Conservation (phyloP, 2,329 filamentous ascomycete genomes). For the Nemania sp. region DNA sequence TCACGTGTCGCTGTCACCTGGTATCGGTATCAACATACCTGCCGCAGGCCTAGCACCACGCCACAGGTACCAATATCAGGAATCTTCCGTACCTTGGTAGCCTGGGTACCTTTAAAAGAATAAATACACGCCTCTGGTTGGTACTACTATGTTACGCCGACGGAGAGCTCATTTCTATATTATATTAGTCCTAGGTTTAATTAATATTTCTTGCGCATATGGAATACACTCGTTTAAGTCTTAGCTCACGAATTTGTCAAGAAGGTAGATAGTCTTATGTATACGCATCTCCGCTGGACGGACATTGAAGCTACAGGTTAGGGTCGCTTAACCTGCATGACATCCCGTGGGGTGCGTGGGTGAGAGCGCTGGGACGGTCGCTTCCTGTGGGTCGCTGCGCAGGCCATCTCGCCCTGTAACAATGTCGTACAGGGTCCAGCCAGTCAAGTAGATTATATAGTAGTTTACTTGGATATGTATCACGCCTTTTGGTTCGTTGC, state of each 20-base stretch:
- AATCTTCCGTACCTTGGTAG: neutral
- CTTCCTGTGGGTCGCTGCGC: constrained; percentile 26
- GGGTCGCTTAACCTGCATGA: constrained; percentile 38
- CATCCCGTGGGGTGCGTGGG: constrained; percentile 34
- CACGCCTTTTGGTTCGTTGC: neutral
- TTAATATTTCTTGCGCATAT: neutral
- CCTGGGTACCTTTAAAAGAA: too few relatives aligned
- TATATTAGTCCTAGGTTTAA: neutral
- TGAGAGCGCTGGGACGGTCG: constrained; percentile 18
- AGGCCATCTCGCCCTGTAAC: constrained; percentile 6
- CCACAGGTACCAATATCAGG: constrained; percentile 13
- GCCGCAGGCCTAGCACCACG: neutral
- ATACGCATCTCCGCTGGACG: neutral
- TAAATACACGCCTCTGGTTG: neutral
- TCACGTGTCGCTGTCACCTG: constrained; percentile 33
- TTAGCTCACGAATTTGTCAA: neutral
- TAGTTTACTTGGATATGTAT: neutral
- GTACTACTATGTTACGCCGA: neutral
- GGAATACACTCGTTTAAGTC: neutral
- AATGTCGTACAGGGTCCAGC: neutral
- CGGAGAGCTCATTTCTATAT: neutral
- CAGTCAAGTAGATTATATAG: neutral
- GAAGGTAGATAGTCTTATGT: neutral
- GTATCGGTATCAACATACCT: neutral
- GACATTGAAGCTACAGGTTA: constrained; percentile 22